Evolutionary conservation across 2,329 filamentous ascomycete species (phyloP).

Genomic region (Phaeosphaeria sp.): DNA sequence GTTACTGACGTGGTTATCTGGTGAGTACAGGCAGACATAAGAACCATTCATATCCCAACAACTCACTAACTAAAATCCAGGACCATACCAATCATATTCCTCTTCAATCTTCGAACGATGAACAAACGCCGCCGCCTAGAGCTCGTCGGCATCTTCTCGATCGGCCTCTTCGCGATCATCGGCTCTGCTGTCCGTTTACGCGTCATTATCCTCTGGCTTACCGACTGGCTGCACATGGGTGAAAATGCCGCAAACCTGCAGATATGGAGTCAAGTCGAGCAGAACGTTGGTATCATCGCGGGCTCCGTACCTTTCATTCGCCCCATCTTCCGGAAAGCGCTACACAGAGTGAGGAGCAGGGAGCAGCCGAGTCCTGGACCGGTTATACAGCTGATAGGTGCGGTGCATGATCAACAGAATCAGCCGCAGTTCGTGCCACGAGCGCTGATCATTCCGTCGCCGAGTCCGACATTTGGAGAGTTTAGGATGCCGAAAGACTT

Average conservation of each 20-base stretch:
- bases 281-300: slow-evolving; percentile 39
- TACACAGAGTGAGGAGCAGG: slow-evolving; percentile 10
- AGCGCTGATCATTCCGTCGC: slow-evolving; percentile 34
- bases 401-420: slow-evolving; percentile 7
- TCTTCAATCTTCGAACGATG: slow-evolving; percentile 54
- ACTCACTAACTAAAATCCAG: too few relatives aligned
- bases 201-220: slow-evolving; percentile 36
- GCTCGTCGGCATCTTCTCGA: slow-evolving; percentile 48
- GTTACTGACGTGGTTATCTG: slow-evolving; percentile 22
- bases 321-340: slow-evolving; percentile 25
- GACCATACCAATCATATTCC: slow-evolving; percentile 52
- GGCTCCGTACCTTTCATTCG: slow-evolving; percentile 43
- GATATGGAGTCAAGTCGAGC: slow-evolving; percentile 43
- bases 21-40: background rate
- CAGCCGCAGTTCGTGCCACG: slow-evolving; percentile 14
- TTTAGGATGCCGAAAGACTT: slow-evolving; percentile 25
- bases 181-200: slow-evolving; percentile 39
- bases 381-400: slow-evolving; percentile 13
- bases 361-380: slow-evolving; percentile 22
- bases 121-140: slow-evolving; percentile 57
- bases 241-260: slow-evolving; percentile 27
- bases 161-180: slow-evolving; percentile 39
- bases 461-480: slow-evolving; percentile 24
- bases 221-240: slow-evolving; percentile 18
- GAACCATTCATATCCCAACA: too few relatives aligned